phyloP scores from a whole-genome alignment of 352 stramenopile genomes.

The Globisporangium radiosum region DNA sequence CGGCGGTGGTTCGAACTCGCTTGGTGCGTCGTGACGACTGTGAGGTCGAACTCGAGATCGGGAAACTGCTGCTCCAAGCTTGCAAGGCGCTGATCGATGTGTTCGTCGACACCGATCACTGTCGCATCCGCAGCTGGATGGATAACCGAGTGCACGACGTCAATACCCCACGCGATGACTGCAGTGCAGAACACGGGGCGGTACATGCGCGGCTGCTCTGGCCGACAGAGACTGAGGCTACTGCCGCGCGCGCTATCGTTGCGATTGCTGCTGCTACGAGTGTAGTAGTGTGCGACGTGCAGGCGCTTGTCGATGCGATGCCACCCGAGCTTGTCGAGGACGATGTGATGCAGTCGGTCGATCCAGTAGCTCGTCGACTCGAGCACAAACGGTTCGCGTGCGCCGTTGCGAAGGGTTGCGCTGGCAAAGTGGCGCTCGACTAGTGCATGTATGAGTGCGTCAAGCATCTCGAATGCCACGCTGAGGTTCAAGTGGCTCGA shows the following conservation, averaged over 20 bases:
- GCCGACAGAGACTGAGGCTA: background rate
- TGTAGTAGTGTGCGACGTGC: constrained; percentile 19
- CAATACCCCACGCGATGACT: constrained; percentile 17
- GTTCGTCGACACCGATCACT: constrained; percentile 8
- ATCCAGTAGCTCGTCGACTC: constrained; percentile 17
- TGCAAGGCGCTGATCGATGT: constrained; percentile 22
- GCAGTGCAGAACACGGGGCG: constrained; percentile 1
- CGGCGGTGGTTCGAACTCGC: background rate
- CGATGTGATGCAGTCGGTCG: constrained; percentile 24
- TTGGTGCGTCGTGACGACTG: constrained; percentile 13
- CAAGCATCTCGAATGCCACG: constrained; percentile 26
- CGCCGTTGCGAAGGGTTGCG: background rate
- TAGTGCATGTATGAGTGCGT: constrained; percentile 18
- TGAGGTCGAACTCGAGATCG: constrained; percentile 21
- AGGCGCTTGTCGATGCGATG: constrained; percentile 19
- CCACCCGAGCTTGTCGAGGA: constrained; percentile 7
- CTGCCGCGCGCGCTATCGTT: background rate
- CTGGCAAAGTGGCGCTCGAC: constrained; percentile 5
- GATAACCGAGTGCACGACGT: background rate
- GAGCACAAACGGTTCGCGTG: constrained; percentile 7
- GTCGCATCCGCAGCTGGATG: background rate
- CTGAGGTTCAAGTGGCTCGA: constrained; percentile 11
- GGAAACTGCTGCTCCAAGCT: constrained; percentile 19
- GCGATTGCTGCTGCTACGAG: background rate
- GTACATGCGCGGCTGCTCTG: constrained; percentile 7